Conservation (phyloP, 345 rosid species). For the Dovyalis caffra region DNA sequence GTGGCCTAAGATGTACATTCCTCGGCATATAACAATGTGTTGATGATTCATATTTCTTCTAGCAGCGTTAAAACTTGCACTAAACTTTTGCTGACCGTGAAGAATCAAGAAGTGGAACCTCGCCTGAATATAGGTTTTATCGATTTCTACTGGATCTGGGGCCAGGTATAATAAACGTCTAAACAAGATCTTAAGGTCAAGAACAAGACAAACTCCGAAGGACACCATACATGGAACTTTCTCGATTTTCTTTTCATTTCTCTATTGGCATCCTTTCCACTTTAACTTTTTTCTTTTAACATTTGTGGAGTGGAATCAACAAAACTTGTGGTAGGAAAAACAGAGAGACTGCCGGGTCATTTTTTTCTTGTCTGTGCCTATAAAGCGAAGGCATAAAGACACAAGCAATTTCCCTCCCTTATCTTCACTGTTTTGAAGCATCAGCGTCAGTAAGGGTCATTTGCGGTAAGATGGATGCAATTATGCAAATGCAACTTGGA, state of each 20-base stretch:
- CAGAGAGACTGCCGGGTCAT: background rate
- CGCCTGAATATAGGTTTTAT: too few relatives aligned
- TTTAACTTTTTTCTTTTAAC: background rate
- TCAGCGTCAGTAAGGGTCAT: background rate
- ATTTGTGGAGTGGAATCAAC: background rate
- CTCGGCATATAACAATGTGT: too few relatives aligned
- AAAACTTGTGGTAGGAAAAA: conserved; percentile 1
- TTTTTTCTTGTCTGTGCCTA: background rate
- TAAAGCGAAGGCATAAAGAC: background rate
- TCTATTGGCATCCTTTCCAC: background rate
- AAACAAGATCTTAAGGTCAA: too few relatives aligned
- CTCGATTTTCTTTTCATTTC: background rate
- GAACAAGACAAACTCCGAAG: too few relatives aligned
- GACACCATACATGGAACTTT: background rate
- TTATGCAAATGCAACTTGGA: background rate
- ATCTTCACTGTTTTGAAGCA: background rate
- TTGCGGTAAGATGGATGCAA: background rate
- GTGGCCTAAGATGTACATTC: too few relatives aligned
- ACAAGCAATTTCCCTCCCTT: background rate
- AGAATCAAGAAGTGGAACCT: too few relatives aligned
- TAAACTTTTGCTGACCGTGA: too few relatives aligned
- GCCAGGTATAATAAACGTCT: too few relatives aligned
- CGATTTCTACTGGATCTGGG: too few relatives aligned
- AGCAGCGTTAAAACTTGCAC: too few relatives aligned
- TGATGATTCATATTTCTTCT: too few relatives aligned